Evolutionary conservation across 129 eudicot genomes (phyloP), one percentile per base, ranked within the genome.

Genomic region (Pittosporum tobira): DNA sequence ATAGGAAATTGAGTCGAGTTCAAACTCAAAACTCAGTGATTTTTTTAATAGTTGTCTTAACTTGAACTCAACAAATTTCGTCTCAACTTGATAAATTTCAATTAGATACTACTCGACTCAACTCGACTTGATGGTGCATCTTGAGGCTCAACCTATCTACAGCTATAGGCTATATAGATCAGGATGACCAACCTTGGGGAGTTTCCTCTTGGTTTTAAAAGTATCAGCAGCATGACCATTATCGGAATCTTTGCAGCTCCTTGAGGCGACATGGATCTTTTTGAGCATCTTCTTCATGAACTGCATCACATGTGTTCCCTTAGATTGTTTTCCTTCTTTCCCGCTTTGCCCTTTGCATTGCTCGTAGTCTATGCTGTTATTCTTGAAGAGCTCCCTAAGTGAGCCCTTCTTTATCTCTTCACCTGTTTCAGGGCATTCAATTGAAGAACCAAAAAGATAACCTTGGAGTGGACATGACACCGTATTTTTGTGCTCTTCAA

Each of bases 221-320:
- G 81, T 34, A 66, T 43, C 43, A 58, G 61, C 52, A 30, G 64
- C 74, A 24, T 68, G 61, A 54, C 43, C 61, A 62, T 46, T 48
- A 42, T 66, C 62, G 58, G 77, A 42, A 72, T 69, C 48, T 56
- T 48, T 66, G 48, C 68, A 52, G 60, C 72, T 57, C 34, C 38
- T 62, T 48, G 81, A 71, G 31, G 75, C 25, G 26, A 60, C 30
- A 46, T 62, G 74, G 43, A 82, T 64, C 63, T 67, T 79, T 74
- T 74, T 77, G 30, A 84, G 69, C 72, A 84, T 73, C 67, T 76
- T 84, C 68, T 81, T 81, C 71, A 81, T 71, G 70, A 81, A 77
- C 49, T 55, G 64, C 50, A 46, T 38, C 42, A 62, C 66, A 52
- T 51, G 40, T 48, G 48, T 69, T 57, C 54, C 64, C 49, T 64